phyloP scores from a whole-genome alignment of 176 grass and related monocot genomes.

The Melocanna baccifera region DNA sequence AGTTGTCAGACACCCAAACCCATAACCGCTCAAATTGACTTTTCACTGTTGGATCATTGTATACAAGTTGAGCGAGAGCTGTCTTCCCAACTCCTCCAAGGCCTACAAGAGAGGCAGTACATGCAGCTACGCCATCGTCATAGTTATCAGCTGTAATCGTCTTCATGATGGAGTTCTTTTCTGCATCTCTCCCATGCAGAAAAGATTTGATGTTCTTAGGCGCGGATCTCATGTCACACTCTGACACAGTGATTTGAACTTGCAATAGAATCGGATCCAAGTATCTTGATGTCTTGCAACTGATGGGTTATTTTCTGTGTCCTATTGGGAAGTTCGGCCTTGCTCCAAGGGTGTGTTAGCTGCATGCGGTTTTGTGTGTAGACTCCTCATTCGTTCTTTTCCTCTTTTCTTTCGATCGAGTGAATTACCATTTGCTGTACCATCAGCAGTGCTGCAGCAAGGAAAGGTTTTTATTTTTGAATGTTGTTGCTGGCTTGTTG shows the following conservation, averaged over 20 bases:
- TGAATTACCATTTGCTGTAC: too few species aligned
- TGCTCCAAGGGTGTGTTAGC: background rate
- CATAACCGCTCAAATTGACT: constrained; percentile 13
- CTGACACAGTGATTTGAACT: background rate
- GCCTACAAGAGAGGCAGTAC: constrained; percentile 31
- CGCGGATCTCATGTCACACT: too few species aligned
- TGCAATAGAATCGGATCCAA: background rate
- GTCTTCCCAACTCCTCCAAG: constrained; percentile 33
- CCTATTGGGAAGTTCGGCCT: background rate
- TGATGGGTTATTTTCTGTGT: background rate
- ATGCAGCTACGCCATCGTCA: background rate
- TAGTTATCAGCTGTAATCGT: background rate
- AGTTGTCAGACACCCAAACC: background rate
- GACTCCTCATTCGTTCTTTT: too few species aligned
- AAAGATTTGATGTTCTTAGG: background rate
- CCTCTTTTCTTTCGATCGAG: too few species aligned
- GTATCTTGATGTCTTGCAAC: background rate
- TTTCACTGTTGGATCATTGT: background rate
- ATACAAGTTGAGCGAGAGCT: background rate
- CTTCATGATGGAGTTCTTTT: constrained; percentile 10
- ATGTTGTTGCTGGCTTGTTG: constrained; percentile 5
- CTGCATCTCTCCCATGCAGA: constrained; percentile 14
- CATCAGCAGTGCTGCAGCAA: too few species aligned
- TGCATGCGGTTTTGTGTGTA: too few species aligned
- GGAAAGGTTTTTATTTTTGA: background rate